phyloP scores from a whole-genome alignment of 192 early-diverging fungal genomes.

The Cetraspora pellucida region DNA sequence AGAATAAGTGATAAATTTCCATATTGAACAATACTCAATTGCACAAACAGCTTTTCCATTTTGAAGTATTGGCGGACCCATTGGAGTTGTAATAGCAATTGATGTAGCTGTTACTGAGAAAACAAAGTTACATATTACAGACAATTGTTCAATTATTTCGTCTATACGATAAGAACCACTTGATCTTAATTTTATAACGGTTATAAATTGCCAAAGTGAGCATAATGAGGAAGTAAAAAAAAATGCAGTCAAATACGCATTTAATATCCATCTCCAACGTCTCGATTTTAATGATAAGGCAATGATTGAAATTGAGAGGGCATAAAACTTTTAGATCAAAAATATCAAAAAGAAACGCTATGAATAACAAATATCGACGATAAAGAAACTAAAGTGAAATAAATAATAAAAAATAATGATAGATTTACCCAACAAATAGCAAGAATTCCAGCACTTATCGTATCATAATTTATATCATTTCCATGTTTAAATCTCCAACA shows the following conservation, averaged over 20 bases:
- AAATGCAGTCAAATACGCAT: conserved; percentile 39
- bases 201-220: conserved; percentile 26
- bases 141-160: background rate
- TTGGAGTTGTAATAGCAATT: conserved; percentile 36
- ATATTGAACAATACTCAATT: conserved; percentile 38
- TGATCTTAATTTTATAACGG: background rate
- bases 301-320: background rate
- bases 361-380: background rate
- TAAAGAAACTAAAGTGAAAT: background rate
- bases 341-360: background rate
- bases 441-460: background rate
- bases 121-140: background rate
- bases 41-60: conserved; percentile 31
- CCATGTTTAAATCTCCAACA: background rate
- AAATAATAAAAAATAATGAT: background rate
- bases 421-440: conserved; percentile 15
- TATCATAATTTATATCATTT: background rate
- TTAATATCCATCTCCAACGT: conserved; percentile 40
- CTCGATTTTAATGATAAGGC: background rate
- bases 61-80: conserved; percentile 36
- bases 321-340: background rate
- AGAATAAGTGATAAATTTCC: conserved; percentile 34
- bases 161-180: background rate
- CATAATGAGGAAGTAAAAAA: conserved; percentile 28
- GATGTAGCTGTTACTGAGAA: conserved; percentile 5